phyloP scores from a whole-genome alignment of 192 early-diverging fungal species.

The Gryganskiella cystojenkinii region DNA sequence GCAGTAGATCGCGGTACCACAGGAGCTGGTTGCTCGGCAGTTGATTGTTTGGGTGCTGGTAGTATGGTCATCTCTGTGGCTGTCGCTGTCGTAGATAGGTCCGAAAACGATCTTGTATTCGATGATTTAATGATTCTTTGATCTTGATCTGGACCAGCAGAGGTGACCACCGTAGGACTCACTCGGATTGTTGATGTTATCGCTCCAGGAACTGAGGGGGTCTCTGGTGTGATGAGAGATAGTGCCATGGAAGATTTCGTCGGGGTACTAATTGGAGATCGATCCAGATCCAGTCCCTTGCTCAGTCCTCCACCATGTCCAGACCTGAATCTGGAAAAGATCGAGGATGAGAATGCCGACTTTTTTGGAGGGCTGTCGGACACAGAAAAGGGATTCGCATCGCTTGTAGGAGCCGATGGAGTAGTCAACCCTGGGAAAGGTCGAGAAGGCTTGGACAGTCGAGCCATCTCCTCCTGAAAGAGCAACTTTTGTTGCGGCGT shows the following conservation, averaged over 20 bases:
- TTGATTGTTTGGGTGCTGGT: too few species aligned
- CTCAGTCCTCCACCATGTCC: not conserved
- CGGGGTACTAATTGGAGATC: not conserved
- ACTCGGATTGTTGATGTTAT: too few species aligned
- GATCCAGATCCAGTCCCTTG: not conserved
- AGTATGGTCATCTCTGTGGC: too few species aligned
- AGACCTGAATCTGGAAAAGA: conserved; percentile 39
- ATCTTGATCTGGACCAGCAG: too few species aligned
- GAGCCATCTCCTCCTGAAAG: conserved; percentile 7
- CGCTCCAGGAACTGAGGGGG: too few species aligned
- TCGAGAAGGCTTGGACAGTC: not conserved
- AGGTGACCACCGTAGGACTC: too few species aligned
- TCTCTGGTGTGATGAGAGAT: too few species aligned
- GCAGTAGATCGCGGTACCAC: not conserved
- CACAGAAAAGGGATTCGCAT: not conserved
- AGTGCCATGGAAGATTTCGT: not conserved
- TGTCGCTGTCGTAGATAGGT: too few species aligned
- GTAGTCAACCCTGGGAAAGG: conserved; percentile 2
- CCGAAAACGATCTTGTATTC: too few species aligned
- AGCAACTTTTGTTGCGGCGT: conserved; percentile 40
- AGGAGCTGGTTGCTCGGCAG: not conserved
- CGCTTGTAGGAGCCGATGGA: not conserved
- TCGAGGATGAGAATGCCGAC: conserved; percentile 23
- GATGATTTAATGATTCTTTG: too few species aligned
- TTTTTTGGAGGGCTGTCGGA: not conserved